Percentiles rank a stretch among this genome's conserved stretches.
phyloP scores from a whole-genome alignment of 2,329 filamentous ascomycete species.

The Colletotrichum ledebouriae region DNA sequence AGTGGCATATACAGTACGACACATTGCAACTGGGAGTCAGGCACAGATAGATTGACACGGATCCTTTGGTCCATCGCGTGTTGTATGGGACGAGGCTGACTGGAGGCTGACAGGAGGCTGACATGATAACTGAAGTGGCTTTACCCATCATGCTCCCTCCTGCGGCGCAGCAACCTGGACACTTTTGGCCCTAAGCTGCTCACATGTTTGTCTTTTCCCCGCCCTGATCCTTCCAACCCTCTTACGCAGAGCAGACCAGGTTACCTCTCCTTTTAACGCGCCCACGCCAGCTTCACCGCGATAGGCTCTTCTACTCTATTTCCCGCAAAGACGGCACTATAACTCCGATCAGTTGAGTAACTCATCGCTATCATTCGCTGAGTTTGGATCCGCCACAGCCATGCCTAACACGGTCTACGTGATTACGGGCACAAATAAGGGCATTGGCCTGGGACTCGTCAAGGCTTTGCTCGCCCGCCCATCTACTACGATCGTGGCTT shows the following conservation, averaged over 20 bases:
- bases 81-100: conserved; percentile 10
- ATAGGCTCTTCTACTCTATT: too few species aligned
- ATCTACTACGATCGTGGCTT: conserved; percentile 63
- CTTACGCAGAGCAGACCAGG: conserved; percentile 25
- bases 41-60: conserved; percentile 5
- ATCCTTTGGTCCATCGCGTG: neutral
- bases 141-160: neutral
- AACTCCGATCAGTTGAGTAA: too few species aligned
- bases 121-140: conserved; percentile 22
- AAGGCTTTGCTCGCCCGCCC: conserved; percentile 59
- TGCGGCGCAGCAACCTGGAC: conserved; percentile 5
- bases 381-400: neutral
- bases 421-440: conserved; percentile 57
- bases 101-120: conserved; percentile 22
- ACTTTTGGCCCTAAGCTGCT: conserved; percentile 1
- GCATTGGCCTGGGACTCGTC: conserved; percentile 56
- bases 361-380: too few species aligned
- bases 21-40: neutral
- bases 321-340: neutral
- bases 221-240: conserved; percentile 8
- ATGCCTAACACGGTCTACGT: conserved; percentile 51
- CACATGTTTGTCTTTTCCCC: conserved; percentile 16
- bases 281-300: neutral
- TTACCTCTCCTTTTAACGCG: neutral
- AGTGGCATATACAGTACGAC: neutral